These are phyloP conservation scores for Onygena corvina DNA, from an alignment of 2,329 filamentous ascomycete species.

Conservation along the genomic window DNA sequence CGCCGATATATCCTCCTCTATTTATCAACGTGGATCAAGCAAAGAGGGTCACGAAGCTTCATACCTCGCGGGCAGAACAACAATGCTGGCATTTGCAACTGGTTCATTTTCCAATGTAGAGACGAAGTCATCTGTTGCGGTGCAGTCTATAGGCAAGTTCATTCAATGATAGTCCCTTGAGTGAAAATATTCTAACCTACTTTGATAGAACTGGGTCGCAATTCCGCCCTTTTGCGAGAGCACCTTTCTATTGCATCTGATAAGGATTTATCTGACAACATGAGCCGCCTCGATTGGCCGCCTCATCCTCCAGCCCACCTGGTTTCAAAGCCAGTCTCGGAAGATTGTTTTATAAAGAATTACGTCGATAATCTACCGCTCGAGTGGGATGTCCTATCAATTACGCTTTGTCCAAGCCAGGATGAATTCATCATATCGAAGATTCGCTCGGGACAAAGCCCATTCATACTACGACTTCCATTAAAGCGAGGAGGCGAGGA, in stretches of 20 bases:
- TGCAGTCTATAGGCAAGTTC: constrained; percentile 29
- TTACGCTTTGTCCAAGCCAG: constrained; percentile 68
- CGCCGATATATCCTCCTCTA: constrained; percentile 24
- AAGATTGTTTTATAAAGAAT: constrained; percentile 60
- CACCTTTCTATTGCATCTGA: constrained; percentile 34
- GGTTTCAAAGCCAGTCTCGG: constrained; percentile 26
- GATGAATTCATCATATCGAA: constrained; percentile 86
- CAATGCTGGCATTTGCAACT: constrained; percentile 35
- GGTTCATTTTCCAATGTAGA: constrained; percentile 20
- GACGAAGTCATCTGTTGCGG: constrained; percentile 18
- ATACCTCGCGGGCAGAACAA: constrained; percentile 30
- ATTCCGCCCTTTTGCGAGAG: constrained; percentile 32
- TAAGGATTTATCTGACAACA: constrained; percentile 32
- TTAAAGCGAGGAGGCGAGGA: constrained; percentile 70
- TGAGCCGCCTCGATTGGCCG: constrained; percentile 42
- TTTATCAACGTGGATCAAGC: constrained; percentile 28
- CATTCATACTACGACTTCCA: constrained; percentile 78
- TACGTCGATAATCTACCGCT: constrained; percentile 77
- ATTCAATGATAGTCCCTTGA: not conserved
- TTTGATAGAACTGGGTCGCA: constrained; percentile 29
- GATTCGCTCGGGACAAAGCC: constrained; percentile 59
- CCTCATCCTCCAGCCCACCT: constrained; percentile 17
- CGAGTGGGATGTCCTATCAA: constrained; percentile 73
- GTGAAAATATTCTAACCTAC: not conserved
- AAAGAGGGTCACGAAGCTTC: constrained; percentile 30